Conservation (phyloP, 139 green algal genomes). For the Chlorella sp. region DNA sequence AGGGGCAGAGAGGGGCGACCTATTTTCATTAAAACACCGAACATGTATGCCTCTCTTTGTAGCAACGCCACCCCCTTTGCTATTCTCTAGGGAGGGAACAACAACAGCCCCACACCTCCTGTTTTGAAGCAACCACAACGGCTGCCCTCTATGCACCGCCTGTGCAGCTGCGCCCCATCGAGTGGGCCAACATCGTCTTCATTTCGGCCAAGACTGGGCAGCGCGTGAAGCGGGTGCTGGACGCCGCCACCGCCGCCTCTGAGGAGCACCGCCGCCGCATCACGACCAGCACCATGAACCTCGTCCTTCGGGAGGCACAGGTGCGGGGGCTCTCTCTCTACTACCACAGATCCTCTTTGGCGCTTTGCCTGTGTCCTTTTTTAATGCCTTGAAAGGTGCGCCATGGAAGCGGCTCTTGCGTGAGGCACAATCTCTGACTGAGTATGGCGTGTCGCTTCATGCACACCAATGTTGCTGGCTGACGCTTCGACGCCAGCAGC, state of each 20-base stretch:
- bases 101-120: too few relatives aligned
- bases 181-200: conserved; percentile 93
- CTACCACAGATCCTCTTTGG: background rate
- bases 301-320: conserved; percentile 70
- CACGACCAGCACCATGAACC: conserved; percentile 94
- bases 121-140: too few relatives aligned
- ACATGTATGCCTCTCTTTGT: too few relatives aligned
- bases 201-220: conserved; percentile 81
- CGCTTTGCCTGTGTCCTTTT: background rate
- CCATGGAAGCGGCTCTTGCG: too few relatives aligned
- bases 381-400: background rate
- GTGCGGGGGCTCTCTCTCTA: background rate
- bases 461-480: too few relatives aligned
- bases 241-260: conserved; percentile 74
- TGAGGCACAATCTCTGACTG: too few relatives aligned
- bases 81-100: too few relatives aligned
- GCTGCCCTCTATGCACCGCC: background rate
- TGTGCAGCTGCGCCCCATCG: conserved; percentile 80
- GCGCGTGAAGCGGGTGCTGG: conserved; percentile 82
- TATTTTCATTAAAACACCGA: too few relatives aligned
- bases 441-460: too few relatives aligned
- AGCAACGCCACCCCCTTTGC: background rate
- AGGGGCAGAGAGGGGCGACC: too few relatives aligned
- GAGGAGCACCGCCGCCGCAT: conserved; percentile 88
- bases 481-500: too few relatives aligned